Evolutionary conservation across 140 eudicot genomes (phyloP), one percentile per base, ranked within the genome.

Genomic region (Anethum foeniculum): DNA sequence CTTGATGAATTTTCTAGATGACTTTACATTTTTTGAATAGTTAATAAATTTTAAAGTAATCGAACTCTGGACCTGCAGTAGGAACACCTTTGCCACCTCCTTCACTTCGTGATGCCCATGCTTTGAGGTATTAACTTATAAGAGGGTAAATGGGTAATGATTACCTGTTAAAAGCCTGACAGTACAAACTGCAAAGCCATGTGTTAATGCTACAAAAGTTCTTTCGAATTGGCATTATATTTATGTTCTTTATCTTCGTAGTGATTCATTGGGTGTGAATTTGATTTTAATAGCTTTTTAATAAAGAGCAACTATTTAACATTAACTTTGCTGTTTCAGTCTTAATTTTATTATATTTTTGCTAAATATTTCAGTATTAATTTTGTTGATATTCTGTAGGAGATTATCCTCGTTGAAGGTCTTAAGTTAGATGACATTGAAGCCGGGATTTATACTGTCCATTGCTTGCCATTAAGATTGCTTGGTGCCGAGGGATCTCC

Each of bases 401-500:
- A 88, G 52, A 82, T 90, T 44, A 88, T 90, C 71, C 92, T 86
- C 41, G 96, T 90, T 47, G 96, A 90, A 86, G 90, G 88, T 81
- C 84, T 90, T 76, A 90, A 90, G 73, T 89, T 90, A 41, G 88
- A 85, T 65, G 87, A 48, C n/a, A 46, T 86, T 16, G 65, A 85
- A 72, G 82, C 92, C 25, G 96, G 96, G 76, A 27, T 83, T 76
- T 90, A 90, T 79, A 82, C 21, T 78, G 90, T 84, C 34, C 92
- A 90, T 54, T 88, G 96, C 82, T 85, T 90, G 69, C 90, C 92
- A 6, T 76, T 90, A 41, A 84, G 92, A 80, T 76, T 90, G 82
- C 73, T 80, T 46, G 92, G 89, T 60, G 88, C 92, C 25, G 92
- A 90, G 85, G 96, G 91, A 74, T 85, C 90, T 49, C 96, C 92